Evolutionary conservation across 1,139 yeast species (phyloP).

Genomic region (Candida gigantensis): DNA sequence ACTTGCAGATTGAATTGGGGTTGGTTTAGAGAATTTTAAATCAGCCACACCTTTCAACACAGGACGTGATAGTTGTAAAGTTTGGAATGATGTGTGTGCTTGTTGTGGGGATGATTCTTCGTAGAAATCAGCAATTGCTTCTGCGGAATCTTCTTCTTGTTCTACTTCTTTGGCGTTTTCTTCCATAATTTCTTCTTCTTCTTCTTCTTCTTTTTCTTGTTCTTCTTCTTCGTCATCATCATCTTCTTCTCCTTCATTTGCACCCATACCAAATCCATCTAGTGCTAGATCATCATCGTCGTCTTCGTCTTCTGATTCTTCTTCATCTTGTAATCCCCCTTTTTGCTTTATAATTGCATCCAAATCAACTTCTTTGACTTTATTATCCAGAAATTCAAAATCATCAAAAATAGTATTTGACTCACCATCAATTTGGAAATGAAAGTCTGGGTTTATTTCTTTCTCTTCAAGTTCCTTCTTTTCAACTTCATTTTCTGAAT

Average conservation of each 20-base stretch:
- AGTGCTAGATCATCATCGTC: conserved; percentile 46
- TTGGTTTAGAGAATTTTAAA: conserved; percentile 80
- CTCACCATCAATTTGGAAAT: conserved; percentile 62
- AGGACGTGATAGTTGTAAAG: conserved; percentile 85
- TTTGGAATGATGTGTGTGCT: conserved; percentile 61
- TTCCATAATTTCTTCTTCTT: conserved; percentile 25
- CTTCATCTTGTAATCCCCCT: conserved; percentile 56
- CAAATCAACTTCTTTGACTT: conserved; percentile 63
- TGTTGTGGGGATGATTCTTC: conserved; percentile 46
- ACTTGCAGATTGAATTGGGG: conserved; percentile 91
- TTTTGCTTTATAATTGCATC: conserved; percentile 82
- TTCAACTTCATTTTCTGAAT: conserved; percentile 31
- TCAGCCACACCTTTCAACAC: conserved; percentile 78
- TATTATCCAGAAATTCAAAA: conserved; percentile 73
- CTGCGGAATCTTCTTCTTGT: conserved; percentile 69
- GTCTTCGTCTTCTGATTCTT: too few species aligned
- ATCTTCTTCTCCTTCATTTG: too few species aligned
- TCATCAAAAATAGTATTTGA: conserved; percentile 61
- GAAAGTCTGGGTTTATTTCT: conserved; percentile 73
- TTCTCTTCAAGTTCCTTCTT: too few species aligned
- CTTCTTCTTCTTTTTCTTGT: conserved; percentile 26
- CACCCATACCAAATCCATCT: conserved; percentile 79
- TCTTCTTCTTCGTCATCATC: conserved; percentile 28
- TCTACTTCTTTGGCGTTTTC: conserved; percentile 33
- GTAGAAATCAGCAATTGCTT: conserved; percentile 67